Evolutionary conservation across 116 monocot species (phyloP), one percentile per base, ranked within the genome.

Genomic region (Zostera marina): DNA sequence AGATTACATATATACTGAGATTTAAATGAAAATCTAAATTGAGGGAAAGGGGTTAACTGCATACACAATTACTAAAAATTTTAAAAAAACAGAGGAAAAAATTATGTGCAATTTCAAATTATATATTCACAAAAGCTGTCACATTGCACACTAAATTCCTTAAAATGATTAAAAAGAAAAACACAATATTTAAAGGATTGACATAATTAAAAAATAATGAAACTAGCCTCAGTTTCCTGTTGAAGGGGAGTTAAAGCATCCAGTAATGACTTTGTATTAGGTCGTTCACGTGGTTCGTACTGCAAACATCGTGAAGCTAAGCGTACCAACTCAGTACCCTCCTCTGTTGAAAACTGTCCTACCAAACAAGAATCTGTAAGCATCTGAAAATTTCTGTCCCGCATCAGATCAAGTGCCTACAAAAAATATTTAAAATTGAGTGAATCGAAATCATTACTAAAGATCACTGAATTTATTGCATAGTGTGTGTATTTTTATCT

Each of bases 301-400:
- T 94, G 85, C 40, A 94, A 77, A 65, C 94, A 94, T 25, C 94
- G 74, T n/a, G 94, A 94, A 70, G 94, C 94, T 77, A 94, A 70
- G 22, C 94, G 94, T 9, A 94, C 94, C 32, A 94, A 59, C 54
- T 94, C 88, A 59, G 88, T 82, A 10, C 94, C 94, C 63, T 94
- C 94, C 61, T 88, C 82, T 70, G 82, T 76, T 53, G 94, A 88
- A 73, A 94, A 82, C 52, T 94, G 81, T 20, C 94, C 94, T 79
- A 88, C 94, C 51, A 94, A 77, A 64, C 88, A 88, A 12, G 94
- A 94, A 79, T 94, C 94, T 64, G 81, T 85, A 22, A 94, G 72
- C 88, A 81, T 94, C 60, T 74, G 73, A 67, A 94, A 82, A 54
- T 94, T 94, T 56, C 82, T 72, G 54, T 81, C 81, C 24, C 74